Evolutionary conservation across 192 early-diverging fungal species (phyloP), one percentile per base, ranked within the genome.

Genomic region (Irineochytrium annulatum): DNA sequence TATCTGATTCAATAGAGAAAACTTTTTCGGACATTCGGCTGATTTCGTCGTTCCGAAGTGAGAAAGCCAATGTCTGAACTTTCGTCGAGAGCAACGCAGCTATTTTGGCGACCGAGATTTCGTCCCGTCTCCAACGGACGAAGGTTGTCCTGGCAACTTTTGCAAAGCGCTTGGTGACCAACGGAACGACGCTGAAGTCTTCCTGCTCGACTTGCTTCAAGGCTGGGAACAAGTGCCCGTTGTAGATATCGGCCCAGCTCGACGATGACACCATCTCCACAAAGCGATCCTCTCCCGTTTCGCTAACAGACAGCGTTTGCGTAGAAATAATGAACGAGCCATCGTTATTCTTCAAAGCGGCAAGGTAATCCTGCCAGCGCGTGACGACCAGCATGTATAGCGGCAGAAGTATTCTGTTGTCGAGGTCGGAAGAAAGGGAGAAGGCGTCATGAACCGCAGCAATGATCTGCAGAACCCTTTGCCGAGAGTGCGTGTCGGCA

Each of bases 371-470:
- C 2, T 62, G 65, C 71, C 68, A 77, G 22, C 65, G 43, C 4
- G 32, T 59, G 8, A 77, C 45, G 8, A 64, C 46, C 11, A 73
- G 54, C 39, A 62, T 63, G 55, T 73, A 77, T 11, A 77, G 62
- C n/a, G 75, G 71, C 6, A 77, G 54, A 3, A 77, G 28, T 20
- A 72, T 44, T 22, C 26, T 14, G 26, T 49, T 22, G 46, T 49
- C 46, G 5, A 49, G 30, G 17, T 55, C 31, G 16, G 69, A 64
- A 48, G 34, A 72, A 69, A 68, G 34, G 20, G 55, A 39, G 51
- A 60, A 77, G 11, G 64, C 63, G 13, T 72, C 66, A 31, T 73
- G 65, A 3, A 77, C 24, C 34, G 70, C 68, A 5, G 63, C 67
- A 29, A 77, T 35, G 8, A 77, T 56, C 31, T 68, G 55, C 8